These are phyloP conservation scores for Solanum aculeatissimum DNA, from an alignment of 305 asterid species.

Conservation along the genomic window DNA sequence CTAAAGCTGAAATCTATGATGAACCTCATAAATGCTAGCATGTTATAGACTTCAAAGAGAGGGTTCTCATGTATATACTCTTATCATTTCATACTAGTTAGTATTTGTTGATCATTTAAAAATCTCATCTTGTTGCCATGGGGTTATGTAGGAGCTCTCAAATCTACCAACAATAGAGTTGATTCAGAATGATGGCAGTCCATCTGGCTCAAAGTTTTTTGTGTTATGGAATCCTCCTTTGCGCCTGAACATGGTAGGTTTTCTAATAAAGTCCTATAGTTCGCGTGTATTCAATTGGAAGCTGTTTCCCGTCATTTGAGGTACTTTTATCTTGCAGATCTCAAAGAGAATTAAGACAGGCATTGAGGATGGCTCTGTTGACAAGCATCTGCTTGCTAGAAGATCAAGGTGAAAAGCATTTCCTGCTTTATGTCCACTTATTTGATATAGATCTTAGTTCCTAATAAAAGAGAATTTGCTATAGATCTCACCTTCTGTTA, in stretches of 20 bases:
- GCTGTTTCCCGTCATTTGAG: background rate
- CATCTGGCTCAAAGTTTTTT: slow-evolving; percentile 77
- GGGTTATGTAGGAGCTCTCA: slow-evolving; percentile 55
- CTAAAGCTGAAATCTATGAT: background rate
- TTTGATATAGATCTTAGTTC: background rate
- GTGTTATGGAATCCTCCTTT: slow-evolving; percentile 95
- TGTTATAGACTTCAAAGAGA: background rate
- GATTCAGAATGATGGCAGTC: slow-evolving; percentile 88
- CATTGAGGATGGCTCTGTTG: slow-evolving; percentile 27
- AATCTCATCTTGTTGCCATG: background rate
- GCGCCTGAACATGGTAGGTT: slow-evolving; percentile 56
- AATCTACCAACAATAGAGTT: slow-evolving; percentile 52
- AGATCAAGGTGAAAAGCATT: slow-evolving; percentile 60
- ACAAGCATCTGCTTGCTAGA: slow-evolving; percentile 39
- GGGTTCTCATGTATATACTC: background rate
- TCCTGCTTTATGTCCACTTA: background rate
- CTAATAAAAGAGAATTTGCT: background rate
- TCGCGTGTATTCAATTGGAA: background rate
- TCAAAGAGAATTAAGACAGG: slow-evolving; percentile 33
- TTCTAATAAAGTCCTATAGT: background rate
- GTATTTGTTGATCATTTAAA: background rate
- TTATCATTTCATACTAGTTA: background rate
- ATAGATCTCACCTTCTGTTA: background rate
- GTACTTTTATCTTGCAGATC: slow-evolving; percentile 25
- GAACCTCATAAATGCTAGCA: background rate